Percentiles rank a stretch among this genome's conserved stretches.
Evolutionary conservation across 2,329 filamentous ascomycete species (phyloP).

Genomic region (Cercospora sp.): DNA sequence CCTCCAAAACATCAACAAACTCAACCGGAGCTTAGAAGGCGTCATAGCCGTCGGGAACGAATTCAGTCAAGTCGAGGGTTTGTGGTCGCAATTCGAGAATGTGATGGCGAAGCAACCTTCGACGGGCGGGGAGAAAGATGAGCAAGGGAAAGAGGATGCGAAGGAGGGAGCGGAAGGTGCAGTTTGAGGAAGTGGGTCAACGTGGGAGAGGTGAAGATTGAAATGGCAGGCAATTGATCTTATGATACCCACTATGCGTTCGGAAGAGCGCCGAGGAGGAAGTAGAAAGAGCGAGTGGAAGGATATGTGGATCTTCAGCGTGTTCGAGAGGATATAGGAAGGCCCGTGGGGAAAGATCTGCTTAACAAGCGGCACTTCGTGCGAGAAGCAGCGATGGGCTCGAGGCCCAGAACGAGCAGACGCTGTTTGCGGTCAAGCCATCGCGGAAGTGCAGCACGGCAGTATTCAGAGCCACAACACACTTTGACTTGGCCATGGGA

Average conservation of each 20-base stretch:
- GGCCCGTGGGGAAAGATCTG: no score
- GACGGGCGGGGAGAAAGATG: conserved; percentile 39
- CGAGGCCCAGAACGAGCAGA: background rate
- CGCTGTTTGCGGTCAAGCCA: background rate
- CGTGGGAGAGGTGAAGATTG: background rate
- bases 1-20: conserved; percentile 90
- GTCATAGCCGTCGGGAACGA: conserved; percentile 92
- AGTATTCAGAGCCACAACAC: background rate
- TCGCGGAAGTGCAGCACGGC: background rate
- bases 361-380: background rate
- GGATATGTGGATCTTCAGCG: no score
- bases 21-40: conserved; percentile 89
- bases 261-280: no score
- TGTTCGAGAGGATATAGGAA: no score
- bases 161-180: conserved; percentile 29
- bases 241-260: background rate
- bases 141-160: conserved; percentile 28
- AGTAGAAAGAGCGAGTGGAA: no score
- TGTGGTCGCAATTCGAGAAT: conserved; percentile 96
- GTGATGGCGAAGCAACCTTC: conserved; percentile 81
- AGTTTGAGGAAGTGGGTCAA: background rate
- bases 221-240: background rate
- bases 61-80: conserved; percentile 91
- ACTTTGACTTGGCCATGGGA: no score
- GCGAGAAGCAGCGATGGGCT: background rate